A percentile compares a stretch with the other conserved stretches of the same genome.
phyloP scores from a whole-genome alignment of 1,284 basidiomycete genomes.

The Heterobasidion occidentale region DNA sequence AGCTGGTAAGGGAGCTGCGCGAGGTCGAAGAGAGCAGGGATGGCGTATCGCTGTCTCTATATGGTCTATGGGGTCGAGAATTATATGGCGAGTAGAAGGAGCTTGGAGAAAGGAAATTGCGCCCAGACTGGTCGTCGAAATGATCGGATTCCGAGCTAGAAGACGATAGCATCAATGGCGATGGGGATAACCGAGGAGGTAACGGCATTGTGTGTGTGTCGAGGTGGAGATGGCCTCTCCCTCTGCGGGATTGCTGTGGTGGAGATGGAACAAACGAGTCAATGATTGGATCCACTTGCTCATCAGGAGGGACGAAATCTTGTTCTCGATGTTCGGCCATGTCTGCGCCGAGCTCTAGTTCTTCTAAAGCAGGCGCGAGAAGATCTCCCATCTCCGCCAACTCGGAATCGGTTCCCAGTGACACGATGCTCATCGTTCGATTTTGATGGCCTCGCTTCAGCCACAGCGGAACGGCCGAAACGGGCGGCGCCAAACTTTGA shows the following conservation, averaged over 20 bases:
- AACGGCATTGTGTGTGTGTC: not conserved
- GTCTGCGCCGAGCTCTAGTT: not conserved
- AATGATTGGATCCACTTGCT: not conserved
- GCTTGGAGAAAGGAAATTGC: not conserved
- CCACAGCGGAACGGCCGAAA: not conserved
- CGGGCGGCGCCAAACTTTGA: not conserved
- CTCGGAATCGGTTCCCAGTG: not conserved
- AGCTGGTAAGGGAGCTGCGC: conserved; percentile 28
- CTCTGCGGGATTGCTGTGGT: not conserved
- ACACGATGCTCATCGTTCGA: not conserved
- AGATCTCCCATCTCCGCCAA: not conserved
- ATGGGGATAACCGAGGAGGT: not conserved
- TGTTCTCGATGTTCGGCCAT: not conserved
- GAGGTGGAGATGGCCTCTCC: not conserved
- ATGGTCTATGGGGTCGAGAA: not conserved
- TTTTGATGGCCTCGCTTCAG: not conserved
- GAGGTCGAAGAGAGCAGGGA: conserved; percentile 35
- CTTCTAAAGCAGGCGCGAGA: not conserved
- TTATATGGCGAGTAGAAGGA: not conserved
- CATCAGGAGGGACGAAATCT: not conserved
- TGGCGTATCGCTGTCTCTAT: conserved; percentile 19
- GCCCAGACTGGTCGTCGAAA: not conserved
- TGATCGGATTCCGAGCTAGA: not conserved
- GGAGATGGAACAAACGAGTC: not conserved
- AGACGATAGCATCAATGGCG: not conserved